Evolutionary conservation across 1,284 basidiomycete species (phyloP).

Genomic region (Ceraceosorus guamensis): DNA sequence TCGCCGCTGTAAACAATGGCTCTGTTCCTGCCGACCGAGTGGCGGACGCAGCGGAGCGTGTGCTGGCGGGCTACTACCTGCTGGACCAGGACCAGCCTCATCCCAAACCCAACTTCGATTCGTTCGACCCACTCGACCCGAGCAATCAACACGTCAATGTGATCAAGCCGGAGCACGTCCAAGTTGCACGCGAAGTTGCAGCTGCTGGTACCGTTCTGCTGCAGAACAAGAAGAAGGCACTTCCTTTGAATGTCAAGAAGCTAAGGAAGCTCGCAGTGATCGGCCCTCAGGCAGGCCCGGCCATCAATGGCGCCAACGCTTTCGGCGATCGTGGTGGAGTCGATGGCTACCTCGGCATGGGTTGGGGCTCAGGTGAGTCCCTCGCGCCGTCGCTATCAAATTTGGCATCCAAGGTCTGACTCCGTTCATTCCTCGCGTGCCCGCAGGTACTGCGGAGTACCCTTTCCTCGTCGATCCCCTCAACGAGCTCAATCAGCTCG

Average conservation of each 20-base stretch:
- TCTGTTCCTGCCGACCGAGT: constrained; percentile 59
- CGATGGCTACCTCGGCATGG: constrained; percentile 68
- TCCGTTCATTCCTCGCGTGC: no score
- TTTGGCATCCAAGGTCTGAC: no score
- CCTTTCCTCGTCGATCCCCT: constrained; percentile 54
- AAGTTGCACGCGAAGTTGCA: constrained; percentile 62
- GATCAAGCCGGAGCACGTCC: constrained; percentile 59
- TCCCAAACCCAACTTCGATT: constrained; percentile 31
- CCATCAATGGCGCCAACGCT: constrained; percentile 63
- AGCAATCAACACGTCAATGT: constrained; percentile 61
- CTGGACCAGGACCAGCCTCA: constrained; percentile 18
- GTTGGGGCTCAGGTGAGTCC: constrained; percentile 58
- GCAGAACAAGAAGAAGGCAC: constrained; percentile 55
- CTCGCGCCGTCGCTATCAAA: no score
- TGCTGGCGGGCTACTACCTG: constrained; percentile 45
- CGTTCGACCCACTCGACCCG: constrained; percentile 1
- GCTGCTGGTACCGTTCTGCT: constrained; percentile 63
- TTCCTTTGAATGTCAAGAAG: constrained; percentile 22
- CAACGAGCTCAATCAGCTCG: constrained; percentile 62
- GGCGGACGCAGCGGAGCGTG: constrained; percentile 50
- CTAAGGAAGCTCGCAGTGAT: constrained; percentile 29
- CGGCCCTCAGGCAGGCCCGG: constrained; percentile 61
- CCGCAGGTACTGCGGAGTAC: constrained; percentile 51
- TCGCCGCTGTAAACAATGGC: constrained; percentile 61
- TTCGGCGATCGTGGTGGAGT: constrained; percentile 57